These are phyloP conservation scores for Eleusine indica DNA, from an alignment of 176 grass and related monocot species.

Conservation along the genomic window DNA sequence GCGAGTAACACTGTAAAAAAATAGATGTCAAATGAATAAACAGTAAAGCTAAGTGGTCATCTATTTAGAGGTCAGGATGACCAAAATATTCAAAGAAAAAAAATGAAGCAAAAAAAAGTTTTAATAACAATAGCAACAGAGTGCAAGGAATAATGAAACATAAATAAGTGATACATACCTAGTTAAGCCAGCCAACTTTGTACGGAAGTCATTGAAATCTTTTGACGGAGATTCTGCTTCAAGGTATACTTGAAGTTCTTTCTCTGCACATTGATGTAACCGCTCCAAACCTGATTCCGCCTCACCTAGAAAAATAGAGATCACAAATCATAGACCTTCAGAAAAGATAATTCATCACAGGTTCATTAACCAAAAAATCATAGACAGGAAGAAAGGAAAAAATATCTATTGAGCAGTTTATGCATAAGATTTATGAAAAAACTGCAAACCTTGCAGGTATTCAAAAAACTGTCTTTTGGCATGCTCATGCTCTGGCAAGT, in stretches of 20 bases:
- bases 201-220: conserved; percentile 99
- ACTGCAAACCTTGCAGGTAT: conserved; percentile 90
- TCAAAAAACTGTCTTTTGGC: conserved; percentile 98
- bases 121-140: background rate
- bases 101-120: conserved; percentile 3
- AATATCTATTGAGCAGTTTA: background rate
- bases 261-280: conserved; percentile 97
- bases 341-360: background rate
- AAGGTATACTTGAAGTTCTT: conserved; percentile 95
- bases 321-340: conserved; percentile 32
- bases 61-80: background rate
- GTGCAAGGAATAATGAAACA: conserved; percentile 13
- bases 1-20: conserved; percentile 80
- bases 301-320: conserved; percentile 71
- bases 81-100: conserved; percentile 12
- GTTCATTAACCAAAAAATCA: background rate
- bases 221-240: conserved; percentile 84
- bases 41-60: background rate
- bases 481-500: conserved; percentile 90
- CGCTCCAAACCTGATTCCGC: conserved; percentile 98
- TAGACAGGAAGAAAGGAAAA: background rate
- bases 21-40: conserved; percentile 17
- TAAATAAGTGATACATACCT: conserved; percentile 51
- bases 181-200: conserved; percentile 95
- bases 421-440: conserved; percentile 16